phyloP scores from a whole-genome alignment of 2,329 filamentous ascomycete species.

The Xylaria sp. region DNA sequence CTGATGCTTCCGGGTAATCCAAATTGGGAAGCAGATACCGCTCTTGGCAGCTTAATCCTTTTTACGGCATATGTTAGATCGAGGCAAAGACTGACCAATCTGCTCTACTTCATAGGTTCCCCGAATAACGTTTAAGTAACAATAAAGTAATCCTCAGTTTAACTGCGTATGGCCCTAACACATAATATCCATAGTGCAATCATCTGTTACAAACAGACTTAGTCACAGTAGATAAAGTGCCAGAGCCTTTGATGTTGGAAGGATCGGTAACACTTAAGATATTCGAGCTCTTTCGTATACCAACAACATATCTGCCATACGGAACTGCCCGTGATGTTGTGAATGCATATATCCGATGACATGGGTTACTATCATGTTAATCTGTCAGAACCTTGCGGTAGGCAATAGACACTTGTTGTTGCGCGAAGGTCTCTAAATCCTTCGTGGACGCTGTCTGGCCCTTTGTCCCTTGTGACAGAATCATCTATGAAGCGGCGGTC shows the following conservation, averaged over 20 bases:
- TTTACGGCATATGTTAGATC: background rate
- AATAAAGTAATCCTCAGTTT: background rate
- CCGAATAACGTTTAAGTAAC: background rate
- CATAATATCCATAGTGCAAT: background rate
- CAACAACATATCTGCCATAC: too few relatives aligned
- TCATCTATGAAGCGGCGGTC: too few relatives aligned
- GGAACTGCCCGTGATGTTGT: too few relatives aligned
- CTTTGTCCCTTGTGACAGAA: too few relatives aligned
- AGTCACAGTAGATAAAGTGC: background rate
- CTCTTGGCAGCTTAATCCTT: slow-evolving; percentile 5
- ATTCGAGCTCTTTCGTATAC: background rate
- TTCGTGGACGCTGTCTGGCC: too few relatives aligned
- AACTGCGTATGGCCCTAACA: background rate
- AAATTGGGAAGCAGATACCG: slow-evolving; percentile 13
- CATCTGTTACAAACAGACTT: background rate
- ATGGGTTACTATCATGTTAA: too few relatives aligned
- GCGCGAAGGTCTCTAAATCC: too few relatives aligned
- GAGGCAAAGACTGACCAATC: background rate
- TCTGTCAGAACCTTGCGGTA: too few relatives aligned
- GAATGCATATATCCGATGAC: too few relatives aligned
- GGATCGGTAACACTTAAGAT: too few relatives aligned
- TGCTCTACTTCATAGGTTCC: background rate
- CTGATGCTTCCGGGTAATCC: slow-evolving; percentile 24
- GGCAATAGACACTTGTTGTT: too few relatives aligned
- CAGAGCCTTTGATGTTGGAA: background rate